These are phyloP conservation scores for Amanita jacksonii DNA, from an alignment of 768 basidiomycete genomes.

Conservation along the genomic window DNA sequence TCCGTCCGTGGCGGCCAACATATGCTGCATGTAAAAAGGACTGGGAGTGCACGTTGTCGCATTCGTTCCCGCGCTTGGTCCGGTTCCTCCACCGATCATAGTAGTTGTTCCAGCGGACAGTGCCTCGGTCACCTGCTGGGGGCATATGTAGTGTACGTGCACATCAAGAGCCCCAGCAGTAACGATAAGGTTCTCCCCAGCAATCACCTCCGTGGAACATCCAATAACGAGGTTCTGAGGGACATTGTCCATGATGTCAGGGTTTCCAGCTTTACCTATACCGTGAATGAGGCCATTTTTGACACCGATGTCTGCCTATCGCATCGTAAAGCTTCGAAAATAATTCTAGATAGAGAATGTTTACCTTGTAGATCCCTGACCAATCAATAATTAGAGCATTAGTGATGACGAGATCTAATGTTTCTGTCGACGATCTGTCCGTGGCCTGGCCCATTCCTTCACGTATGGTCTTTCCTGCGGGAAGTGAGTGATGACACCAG, in stretches of 20 bases:
- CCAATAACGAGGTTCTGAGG: conserved; percentile 69
- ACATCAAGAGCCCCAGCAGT: conserved; percentile 92
- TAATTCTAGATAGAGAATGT: not conserved
- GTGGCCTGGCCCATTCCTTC: conserved; percentile 97
- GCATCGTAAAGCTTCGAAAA: not conserved
- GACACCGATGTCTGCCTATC: conserved; percentile 89
- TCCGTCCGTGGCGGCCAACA: conserved; percentile 88
- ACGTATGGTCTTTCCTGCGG: conserved; percentile 78
- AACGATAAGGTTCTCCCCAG: conserved; percentile 89
- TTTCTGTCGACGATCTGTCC: conserved; percentile 51
- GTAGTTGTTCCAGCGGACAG: conserved; percentile 82
- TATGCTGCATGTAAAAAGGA: conserved; percentile 80
- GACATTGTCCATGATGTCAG: conserved; percentile 82
- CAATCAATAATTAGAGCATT: conserved; percentile 93
- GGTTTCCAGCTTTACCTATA: conserved; percentile 97
- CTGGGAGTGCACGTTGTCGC: conserved; percentile 95
- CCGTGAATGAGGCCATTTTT: conserved; percentile 74
- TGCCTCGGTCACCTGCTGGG: conserved; percentile 84
- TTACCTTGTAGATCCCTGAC: conserved; percentile 90
- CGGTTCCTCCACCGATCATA: conserved; percentile 94
- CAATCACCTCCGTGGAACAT: conserved; percentile 90
- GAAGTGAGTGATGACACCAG: conserved; percentile 1
- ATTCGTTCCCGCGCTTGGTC: conserved; percentile 80
- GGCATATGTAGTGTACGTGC: conserved; percentile 93
- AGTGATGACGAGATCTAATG: conserved; percentile 89